Conservation (phyloP, 169 alveolate genomes). For the Plasmodium relictum region DNA sequence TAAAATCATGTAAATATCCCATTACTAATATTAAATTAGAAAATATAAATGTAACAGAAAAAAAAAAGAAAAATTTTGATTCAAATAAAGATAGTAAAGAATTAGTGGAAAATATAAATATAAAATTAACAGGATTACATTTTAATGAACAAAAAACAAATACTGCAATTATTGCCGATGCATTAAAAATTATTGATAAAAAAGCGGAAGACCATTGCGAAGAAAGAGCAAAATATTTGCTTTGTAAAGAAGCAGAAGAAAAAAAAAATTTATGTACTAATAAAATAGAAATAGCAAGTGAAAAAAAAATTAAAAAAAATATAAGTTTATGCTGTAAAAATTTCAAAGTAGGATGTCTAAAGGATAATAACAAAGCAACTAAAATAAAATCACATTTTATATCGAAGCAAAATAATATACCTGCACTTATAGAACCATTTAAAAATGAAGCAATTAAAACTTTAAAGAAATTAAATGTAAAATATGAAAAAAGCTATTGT, state of each 20-base stretch:
- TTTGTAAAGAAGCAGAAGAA: background rate
- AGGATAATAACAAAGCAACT: conserved; percentile 15
- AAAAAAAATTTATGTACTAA: conserved; percentile 1
- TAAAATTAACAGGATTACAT: conserved; percentile 25
- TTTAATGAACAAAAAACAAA: conserved; percentile 16
- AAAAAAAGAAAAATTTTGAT: conserved; percentile 4
- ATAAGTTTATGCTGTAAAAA: conserved; percentile 4
- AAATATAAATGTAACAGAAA: background rate
- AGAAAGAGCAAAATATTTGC: background rate
- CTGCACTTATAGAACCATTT: background rate
- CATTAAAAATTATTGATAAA: conserved; percentile 35
- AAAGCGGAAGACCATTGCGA: conserved; percentile 20
- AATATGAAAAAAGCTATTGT: conserved; percentile 4
- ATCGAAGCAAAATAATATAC: conserved; percentile 41
- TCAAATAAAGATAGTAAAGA: conserved; percentile 9
- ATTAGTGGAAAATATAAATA: conserved; percentile 10
- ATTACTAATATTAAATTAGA: background rate
- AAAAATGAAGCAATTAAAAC: conserved; percentile 24
- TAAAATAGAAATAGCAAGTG: background rate
- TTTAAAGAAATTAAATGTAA: conserved; percentile 10
- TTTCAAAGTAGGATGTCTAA: conserved; percentile 31
- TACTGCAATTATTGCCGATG: conserved; percentile 37
- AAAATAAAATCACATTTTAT: conserved; percentile 47
- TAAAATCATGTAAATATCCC: background rate
- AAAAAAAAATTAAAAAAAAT: conserved; percentile 13